A percentile compares a stretch with the other conserved stretches of the same genome.
Evolutionary conservation across 2,329 filamentous ascomycete genomes (phyloP).

Genomic region (Fusarium sp.): DNA sequence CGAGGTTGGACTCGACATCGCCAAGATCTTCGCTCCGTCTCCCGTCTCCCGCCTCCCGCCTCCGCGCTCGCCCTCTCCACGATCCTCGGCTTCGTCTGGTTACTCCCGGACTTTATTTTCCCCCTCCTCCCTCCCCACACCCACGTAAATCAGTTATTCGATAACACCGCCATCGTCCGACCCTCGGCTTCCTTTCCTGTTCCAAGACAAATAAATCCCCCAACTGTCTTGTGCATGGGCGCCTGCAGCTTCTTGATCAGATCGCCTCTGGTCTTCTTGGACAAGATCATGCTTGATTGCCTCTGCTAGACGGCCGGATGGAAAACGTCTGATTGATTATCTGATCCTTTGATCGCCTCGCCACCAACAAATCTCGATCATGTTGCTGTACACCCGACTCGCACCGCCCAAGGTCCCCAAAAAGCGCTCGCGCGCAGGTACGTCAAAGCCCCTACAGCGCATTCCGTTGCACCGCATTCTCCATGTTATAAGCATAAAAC

Average conservation of each 20-base stretch:
- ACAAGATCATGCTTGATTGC: conserved; percentile 27
- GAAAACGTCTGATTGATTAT: conserved; percentile 37
- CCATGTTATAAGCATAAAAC: conserved; percentile 1
- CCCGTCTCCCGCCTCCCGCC: conserved; percentile 8
- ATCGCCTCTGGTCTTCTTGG: conserved; percentile 1
- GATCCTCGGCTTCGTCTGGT: conserved; percentile 29
- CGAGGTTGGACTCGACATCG: conserved; percentile 20
- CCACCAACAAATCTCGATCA: conserved; percentile 44
- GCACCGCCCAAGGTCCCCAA: conserved; percentile 70
- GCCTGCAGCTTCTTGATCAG: background rate
- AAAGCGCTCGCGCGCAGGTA: conserved; percentile 63
- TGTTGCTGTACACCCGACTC: conserved; percentile 70
- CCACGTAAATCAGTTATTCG: conserved; percentile 29
- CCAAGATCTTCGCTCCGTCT: conserved; percentile 10
- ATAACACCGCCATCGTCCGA: conserved; percentile 16
- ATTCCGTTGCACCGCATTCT: conserved; percentile 12
- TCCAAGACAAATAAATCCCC: background rate
- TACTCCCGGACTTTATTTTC: conserved; percentile 24
- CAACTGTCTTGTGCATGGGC: conserved; percentile 5
- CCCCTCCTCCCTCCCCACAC: conserved; percentile 30
- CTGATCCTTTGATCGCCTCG: conserved; percentile 40
- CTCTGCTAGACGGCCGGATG: conserved; percentile 20
- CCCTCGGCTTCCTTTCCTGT: conserved; percentile 8
- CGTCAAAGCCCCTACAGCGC: conserved; percentile 8
- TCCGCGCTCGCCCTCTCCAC: conserved; percentile 26